Evolutionary conservation across 805 yeast species (phyloP).

Genomic region (Citeromyces matritensis): DNA sequence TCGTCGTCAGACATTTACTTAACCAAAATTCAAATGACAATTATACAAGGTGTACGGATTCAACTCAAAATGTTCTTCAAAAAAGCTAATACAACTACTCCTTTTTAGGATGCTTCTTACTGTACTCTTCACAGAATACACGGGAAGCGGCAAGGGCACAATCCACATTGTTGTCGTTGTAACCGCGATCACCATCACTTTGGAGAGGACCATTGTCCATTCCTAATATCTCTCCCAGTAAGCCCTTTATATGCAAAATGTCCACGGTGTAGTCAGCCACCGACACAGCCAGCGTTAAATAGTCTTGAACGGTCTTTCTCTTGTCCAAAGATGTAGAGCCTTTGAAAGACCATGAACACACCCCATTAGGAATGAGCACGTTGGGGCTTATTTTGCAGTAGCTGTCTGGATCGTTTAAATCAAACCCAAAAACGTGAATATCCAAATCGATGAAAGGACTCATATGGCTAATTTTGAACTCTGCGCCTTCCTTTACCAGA

Average conservation of each 20-base stretch:
- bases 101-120: background rate
- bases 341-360: constrained; percentile 20
- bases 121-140: too few relatives aligned
- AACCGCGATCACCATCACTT: too few relatives aligned
- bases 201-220: background rate
- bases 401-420: constrained; percentile 12
- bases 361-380: constrained; percentile 28
- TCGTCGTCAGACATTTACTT: too few relatives aligned
- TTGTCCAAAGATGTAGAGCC: background rate
- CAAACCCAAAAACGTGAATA: constrained; percentile 15
- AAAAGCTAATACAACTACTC: background rate
- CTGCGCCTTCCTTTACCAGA: constrained; percentile 5
- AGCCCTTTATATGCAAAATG: constrained; percentile 17
- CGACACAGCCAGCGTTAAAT: constrained; percentile 18
- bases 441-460: constrained; percentile 20
- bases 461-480: constrained; percentile 14
- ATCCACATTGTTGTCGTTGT: too few relatives aligned
- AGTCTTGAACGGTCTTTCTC: constrained; percentile 8
- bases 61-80: background rate
- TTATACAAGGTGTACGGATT: background rate
- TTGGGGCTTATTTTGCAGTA: constrained; percentile 13
- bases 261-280: constrained; percentile 21
- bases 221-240: constrained; percentile 9
- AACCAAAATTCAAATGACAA: too few relatives aligned
- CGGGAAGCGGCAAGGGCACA: too few relatives aligned